Evolutionary conservation across 73 alveolate species (phyloP).

Genomic region (Tetrahymena malaccensis): DNA sequence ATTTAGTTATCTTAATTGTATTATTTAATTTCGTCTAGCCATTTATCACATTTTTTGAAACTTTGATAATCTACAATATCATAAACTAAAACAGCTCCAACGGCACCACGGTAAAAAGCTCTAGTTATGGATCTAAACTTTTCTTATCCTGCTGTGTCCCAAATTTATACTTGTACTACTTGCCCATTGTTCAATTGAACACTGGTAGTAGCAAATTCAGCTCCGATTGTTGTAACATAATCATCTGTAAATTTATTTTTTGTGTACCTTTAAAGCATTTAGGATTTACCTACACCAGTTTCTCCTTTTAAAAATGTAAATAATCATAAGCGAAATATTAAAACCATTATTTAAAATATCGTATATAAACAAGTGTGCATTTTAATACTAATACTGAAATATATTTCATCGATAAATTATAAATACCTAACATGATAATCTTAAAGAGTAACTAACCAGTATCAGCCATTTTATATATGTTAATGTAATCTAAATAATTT

Average conservation of each 20-base stretch:
- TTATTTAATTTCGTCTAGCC: slow-evolving; percentile 41
- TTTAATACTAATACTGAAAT: neutral
- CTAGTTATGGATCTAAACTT: slow-evolving; percentile 50
- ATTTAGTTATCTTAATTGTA: slow-evolving; percentile 32
- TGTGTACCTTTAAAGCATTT: neutral
- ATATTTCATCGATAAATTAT: neutral
- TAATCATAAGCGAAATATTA: neutral
- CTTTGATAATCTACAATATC: slow-evolving; percentile 43
- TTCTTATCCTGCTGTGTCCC: slow-evolving; percentile 61
- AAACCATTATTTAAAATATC: neutral
- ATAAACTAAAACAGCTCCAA: slow-evolving; percentile 55
- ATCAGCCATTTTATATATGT: neutral
- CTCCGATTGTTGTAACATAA: slow-evolving; percentile 53
- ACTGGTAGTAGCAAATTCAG: slow-evolving; percentile 45
- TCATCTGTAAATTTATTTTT: slow-evolving; percentile 47
- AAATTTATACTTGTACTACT: slow-evolving; percentile 38
- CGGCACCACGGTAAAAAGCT: slow-evolving; percentile 57
- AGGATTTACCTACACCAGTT: neutral
- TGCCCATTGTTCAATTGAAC: neutral
- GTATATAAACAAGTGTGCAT: neutral
- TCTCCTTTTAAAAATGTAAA: neutral
- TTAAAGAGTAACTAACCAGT: neutral
- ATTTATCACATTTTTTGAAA: slow-evolving; percentile 43
- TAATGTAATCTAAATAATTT: neutral
- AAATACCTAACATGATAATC: neutral